Percentiles rank a stretch among this genome's conserved stretches.
Evolutionary conservation across 2,329 filamentous ascomycete genomes (phyloP).

Genomic region (Aureobasidium leucospermi): DNA sequence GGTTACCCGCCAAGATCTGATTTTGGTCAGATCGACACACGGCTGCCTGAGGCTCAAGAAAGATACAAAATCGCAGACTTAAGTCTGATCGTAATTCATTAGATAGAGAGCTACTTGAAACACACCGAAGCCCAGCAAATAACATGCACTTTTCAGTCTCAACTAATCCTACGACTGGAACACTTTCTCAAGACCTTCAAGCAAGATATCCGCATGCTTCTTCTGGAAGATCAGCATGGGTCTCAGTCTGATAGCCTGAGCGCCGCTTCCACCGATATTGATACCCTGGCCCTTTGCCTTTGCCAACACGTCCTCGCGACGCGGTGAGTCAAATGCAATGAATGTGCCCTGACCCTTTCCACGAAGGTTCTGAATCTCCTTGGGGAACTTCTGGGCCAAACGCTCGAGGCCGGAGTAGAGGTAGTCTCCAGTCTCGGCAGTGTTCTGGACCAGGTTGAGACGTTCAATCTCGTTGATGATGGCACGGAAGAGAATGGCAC

Average conservation of each 20-base stretch:
- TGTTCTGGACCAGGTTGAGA: slow-evolving; percentile 66
- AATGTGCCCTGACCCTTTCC: slow-evolving; percentile 83
- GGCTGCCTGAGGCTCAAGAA: too few species aligned
- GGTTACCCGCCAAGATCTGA: neutral
- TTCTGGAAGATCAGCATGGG: slow-evolving; percentile 88
- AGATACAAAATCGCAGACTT: too few species aligned
- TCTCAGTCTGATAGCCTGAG: slow-evolving; percentile 63
- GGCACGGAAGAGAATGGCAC: slow-evolving; percentile 71
- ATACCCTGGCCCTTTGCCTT: slow-evolving; percentile 70
- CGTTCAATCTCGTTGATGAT: slow-evolving; percentile 73
- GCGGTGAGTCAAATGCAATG: slow-evolving; percentile 77
- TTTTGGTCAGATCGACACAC: too few species aligned
- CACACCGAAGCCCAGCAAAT: neutral
- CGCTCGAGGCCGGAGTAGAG: slow-evolving; percentile 61
- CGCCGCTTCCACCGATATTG: slow-evolving; percentile 76
- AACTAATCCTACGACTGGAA: neutral
- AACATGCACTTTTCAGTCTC: neutral
- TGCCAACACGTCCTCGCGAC: slow-evolving; percentile 67
- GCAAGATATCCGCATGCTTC: slow-evolving; percentile 74
- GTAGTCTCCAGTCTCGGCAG: slow-evolving; percentile 67
- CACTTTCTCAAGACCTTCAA: slow-evolving; percentile 33
- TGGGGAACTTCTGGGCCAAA: slow-evolving; percentile 61
- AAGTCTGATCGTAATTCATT: too few species aligned
- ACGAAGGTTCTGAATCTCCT: slow-evolving; percentile 69
- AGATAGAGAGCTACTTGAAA: too few species aligned